Conservation (phyloP, 192 early-diverging fungal species). For the Chytriomyces confervae region DNA sequence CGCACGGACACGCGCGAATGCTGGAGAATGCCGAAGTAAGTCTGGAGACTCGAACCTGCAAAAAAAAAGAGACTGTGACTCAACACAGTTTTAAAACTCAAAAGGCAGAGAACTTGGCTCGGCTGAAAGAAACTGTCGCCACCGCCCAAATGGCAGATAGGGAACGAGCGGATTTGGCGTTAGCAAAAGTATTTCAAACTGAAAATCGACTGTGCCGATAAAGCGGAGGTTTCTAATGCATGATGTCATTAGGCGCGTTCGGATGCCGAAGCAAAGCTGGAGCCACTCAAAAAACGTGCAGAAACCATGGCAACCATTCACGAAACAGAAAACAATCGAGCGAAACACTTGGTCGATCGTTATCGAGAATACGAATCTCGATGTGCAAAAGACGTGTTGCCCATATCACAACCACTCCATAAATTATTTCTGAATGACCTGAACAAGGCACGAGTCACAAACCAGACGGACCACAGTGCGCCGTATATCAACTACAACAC, state of each 20-base stretch:
- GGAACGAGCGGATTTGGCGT: background rate
- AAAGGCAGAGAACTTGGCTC: background rate
- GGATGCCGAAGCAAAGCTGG: background rate
- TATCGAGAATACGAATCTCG: background rate
- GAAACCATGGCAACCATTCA: background rate
- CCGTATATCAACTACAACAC: slow-evolving; percentile 8
- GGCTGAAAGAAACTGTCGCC: background rate
- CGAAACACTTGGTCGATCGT: slow-evolving; percentile 13
- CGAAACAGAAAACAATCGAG: slow-evolving; percentile 3
- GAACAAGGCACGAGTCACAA: too few relatives aligned
- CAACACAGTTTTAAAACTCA: background rate
- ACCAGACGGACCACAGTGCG: background rate
- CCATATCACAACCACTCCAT: slow-evolving; percentile 27
- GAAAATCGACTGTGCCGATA: background rate
- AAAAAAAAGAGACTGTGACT: background rate
- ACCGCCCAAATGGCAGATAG: background rate
- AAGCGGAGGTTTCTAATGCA: background rate
- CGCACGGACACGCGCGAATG: slow-evolving; percentile 9
- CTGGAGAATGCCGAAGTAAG: slow-evolving; percentile 1
- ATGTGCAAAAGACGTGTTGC: background rate
- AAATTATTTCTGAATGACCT: background rate
- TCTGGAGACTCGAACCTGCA: background rate
- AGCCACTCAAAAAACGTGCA: background rate
- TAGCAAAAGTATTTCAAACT: background rate
- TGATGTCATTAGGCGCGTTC: background rate